Evolutionary conservation across 2,329 filamentous ascomycete species (phyloP).

Genomic region (Pseudohalonectria lignicola): DNA sequence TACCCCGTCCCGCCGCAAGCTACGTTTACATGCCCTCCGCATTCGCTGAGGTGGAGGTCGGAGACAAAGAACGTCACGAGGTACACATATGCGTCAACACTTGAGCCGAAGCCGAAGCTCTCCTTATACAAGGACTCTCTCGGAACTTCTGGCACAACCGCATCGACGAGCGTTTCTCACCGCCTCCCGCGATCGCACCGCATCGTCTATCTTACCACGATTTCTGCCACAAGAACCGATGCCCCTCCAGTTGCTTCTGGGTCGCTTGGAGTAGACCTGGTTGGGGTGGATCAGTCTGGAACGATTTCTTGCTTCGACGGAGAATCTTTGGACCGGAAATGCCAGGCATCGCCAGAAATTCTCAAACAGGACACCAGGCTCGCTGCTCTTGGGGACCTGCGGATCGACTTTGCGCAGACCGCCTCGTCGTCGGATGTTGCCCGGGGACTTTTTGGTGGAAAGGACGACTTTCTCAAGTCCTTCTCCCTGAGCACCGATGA

Average conservation of each 20-base stretch:
- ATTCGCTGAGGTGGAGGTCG: conserved; percentile 43
- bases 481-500: conserved; percentile 35
- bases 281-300: conserved; percentile 50
- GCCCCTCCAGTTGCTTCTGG: too few relatives aligned
- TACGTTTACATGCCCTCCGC: conserved; percentile 49
- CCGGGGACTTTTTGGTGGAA: conserved; percentile 44
- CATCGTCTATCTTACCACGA: conserved; percentile 31
- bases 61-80: conserved; percentile 37
- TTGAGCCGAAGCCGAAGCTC: conserved; percentile 36
- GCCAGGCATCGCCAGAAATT: conserved; percentile 30
- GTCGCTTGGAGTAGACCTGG: conserved; percentile 23
- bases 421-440: conserved; percentile 35
- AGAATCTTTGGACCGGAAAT: conserved; percentile 37
- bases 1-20: conserved; percentile 57
- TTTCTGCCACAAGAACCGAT: conserved; percentile 9
- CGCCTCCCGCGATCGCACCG: conserved; percentile 27
- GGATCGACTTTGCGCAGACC: conserved; percentile 37
- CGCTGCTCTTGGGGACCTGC: conserved; percentile 15
- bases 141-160: conserved; percentile 37
- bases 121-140: conserved; percentile 49
- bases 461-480: conserved; percentile 37
- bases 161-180: conserved; percentile 35
- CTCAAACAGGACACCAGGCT: conserved; percentile 29
- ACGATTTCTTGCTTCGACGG: conserved; percentile 49
- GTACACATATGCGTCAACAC: conserved; percentile 51